Conservation (phyloP, 768 basidiomycete species). For the Boletellus ananas region DNA sequence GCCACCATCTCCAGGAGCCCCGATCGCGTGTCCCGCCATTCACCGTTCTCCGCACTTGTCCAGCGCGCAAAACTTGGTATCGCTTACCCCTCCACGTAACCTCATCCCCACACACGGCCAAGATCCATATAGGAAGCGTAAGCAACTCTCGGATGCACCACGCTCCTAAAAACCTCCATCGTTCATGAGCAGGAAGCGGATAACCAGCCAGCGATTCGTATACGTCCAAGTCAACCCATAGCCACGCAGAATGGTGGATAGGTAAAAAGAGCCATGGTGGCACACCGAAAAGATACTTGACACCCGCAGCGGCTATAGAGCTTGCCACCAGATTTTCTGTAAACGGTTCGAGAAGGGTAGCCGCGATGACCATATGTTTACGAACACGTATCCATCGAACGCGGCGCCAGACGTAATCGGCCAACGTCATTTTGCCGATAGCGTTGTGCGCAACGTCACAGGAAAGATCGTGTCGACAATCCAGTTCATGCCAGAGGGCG, state of each 20-base stretch:
- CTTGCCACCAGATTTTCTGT: constrained; percentile 82
- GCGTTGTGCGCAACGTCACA: constrained; percentile 87
- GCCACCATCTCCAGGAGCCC: constrained; percentile 27
- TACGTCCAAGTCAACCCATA: constrained; percentile 78
- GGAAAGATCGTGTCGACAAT: constrained; percentile 82
- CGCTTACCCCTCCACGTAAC: constrained; percentile 84
- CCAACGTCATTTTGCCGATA: constrained; percentile 82
- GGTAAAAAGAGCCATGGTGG: constrained; percentile 53
- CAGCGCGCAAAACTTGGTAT: constrained; percentile 73
- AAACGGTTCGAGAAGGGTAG: constrained; percentile 88
- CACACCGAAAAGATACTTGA: constrained; percentile 47
- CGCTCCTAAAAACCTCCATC: constrained; percentile 63
- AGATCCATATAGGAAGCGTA: constrained; percentile 83
- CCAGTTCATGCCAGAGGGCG: constrained; percentile 91
- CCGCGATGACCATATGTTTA: constrained; percentile 86
- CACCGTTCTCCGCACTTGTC: constrained; percentile 50
- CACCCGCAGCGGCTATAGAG: constrained; percentile 54
- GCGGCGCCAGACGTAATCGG: constrained; percentile 83
- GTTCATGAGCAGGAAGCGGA: constrained; percentile 46
- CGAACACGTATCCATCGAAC: constrained; percentile 97
- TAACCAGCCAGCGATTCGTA: constrained; percentile 72
- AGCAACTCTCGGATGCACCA: constrained; percentile 80
- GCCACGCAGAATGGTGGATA: constrained; percentile 65
- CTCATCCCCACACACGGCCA: constrained; percentile 76
- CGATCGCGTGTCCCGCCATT: constrained; percentile 8